phyloP scores from a whole-genome alignment of 371 early-diverging fungal genomes.

The Apophysomyces sp. region DNA sequence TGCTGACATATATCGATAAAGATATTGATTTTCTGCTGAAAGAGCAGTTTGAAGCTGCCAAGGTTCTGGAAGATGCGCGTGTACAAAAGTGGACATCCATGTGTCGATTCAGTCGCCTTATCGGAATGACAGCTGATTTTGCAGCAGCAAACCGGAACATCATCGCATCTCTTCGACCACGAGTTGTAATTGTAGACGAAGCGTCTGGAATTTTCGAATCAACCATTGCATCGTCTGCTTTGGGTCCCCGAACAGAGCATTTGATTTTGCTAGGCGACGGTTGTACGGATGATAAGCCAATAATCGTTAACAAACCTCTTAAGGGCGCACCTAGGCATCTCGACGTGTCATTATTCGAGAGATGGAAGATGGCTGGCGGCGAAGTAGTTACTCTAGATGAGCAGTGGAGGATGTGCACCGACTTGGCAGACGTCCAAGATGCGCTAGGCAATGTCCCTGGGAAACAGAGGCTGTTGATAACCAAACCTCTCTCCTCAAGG shows the following conservation, averaged over 20 bases:
- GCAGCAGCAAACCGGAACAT: slow-evolving; percentile 33
- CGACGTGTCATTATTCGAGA: slow-evolving; percentile 32
- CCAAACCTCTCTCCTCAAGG: slow-evolving; percentile 14
- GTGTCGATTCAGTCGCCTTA: slow-evolving; percentile 33
- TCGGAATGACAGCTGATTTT: slow-evolving; percentile 43
- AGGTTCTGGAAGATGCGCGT: slow-evolving; percentile 21
- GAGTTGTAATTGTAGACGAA: slow-evolving; percentile 37
- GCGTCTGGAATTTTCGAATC: slow-evolving; percentile 33
- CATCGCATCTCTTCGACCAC: slow-evolving; percentile 27
- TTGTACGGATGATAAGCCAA: slow-evolving; percentile 7
- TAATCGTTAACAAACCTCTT: slow-evolving; percentile 4
- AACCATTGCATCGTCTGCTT: slow-evolving; percentile 10
- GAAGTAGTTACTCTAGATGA: slow-evolving; percentile 27
- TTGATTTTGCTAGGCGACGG: slow-evolving; percentile 33
- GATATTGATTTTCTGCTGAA: slow-evolving; percentile 25
- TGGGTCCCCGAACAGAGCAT: slow-evolving; percentile 35
- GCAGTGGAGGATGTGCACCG: slow-evolving; percentile 44
- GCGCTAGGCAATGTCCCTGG: neutral
- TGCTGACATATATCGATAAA: slow-evolving; percentile 21
- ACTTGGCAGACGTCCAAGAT: slow-evolving; percentile 12
- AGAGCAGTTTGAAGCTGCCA: slow-evolving; percentile 19
- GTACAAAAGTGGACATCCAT: slow-evolving; percentile 18
- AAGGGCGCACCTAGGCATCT: slow-evolving; percentile 17
- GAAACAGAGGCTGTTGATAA: slow-evolving; percentile 7
- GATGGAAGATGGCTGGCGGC: slow-evolving; percentile 33